A percentile compares a stretch with the other conserved stretches of the same genome.
Conservation (phyloP, 1,284 basidiomycete species). For the Malassezia yamatoensis region DNA sequence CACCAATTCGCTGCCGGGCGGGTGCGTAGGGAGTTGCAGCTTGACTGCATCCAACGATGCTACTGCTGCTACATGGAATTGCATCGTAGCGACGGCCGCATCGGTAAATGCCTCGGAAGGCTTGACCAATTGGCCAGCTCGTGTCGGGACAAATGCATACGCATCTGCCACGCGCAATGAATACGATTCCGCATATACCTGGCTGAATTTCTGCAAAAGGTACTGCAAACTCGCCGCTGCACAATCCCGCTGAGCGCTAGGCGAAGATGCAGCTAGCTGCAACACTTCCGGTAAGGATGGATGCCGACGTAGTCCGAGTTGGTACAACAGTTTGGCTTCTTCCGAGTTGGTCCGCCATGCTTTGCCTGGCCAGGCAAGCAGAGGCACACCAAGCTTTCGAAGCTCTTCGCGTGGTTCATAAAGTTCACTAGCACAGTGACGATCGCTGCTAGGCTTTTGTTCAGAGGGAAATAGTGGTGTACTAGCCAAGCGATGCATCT, state of each 20-base stretch:
- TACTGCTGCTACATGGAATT: constrained; percentile 62
- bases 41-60: constrained; percentile 57
- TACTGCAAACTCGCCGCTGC: constrained; percentile 33
- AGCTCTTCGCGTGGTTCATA: constrained; percentile 75
- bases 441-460: constrained; percentile 35
- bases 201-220: constrained; percentile 34
- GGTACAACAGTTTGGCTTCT: constrained; percentile 70
- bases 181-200: constrained; percentile 29
- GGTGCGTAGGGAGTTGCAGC: constrained; percentile 66
- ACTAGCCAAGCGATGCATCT: constrained; percentile 63
- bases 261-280: constrained; percentile 18
- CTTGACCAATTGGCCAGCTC: constrained; percentile 56
- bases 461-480: constrained; percentile 71
- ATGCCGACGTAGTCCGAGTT: constrained; percentile 64
- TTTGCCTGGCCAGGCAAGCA: constrained; percentile 73
- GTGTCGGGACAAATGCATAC: constrained; percentile 65
- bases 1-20: constrained; percentile 60
- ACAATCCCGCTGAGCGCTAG: constrained; percentile 9
- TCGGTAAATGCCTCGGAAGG: constrained; percentile 70
- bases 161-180: constrained; percentile 23
- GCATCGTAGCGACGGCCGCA: constrained; percentile 62
- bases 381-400: constrained; percentile 63
- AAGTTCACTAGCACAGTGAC: constrained; percentile 39
- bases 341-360: constrained; percentile 28
- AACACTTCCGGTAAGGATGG: constrained; percentile 61